Conservation (phyloP, 148 eudicot species). For the Amaranthus cruentus region DNA sequence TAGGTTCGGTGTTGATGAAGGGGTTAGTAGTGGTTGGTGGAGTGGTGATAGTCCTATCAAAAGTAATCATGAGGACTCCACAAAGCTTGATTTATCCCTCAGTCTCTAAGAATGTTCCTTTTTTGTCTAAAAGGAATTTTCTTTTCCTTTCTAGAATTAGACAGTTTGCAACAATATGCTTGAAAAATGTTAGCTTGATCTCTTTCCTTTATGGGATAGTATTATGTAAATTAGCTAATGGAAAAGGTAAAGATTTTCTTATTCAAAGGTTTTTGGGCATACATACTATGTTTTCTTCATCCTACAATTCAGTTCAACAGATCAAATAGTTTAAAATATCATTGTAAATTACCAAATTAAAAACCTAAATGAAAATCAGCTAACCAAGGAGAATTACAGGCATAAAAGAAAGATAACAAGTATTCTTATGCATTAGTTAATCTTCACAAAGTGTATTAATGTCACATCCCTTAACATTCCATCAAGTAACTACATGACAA, state of each 20-base stretch:
- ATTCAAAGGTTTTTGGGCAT: neutral
- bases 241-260: conserved; percentile 21
- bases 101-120: conserved; percentile 42
- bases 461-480: no score
- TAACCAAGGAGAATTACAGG: no score
- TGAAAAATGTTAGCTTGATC: conserved; percentile 27
- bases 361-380: no score
- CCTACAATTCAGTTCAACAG: neutral
- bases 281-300: neutral
- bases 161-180: conserved; percentile 31
- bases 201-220: conserved; percentile 1
- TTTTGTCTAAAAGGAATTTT: neutral
- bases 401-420: no score
- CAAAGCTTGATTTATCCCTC: conserved; percentile 60
- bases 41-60: conserved; percentile 28
- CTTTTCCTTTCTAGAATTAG: conserved; percentile 18
- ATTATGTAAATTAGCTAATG: conserved; percentile 35
- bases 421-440: no score
- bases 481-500: no score
- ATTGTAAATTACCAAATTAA: no score
- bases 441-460: no score
- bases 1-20: no score
- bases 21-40: conserved; percentile 29
- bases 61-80: conserved; percentile 37
- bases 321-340: no score